Conservation (phyloP, 768 basidiomycete genomes). For the Lactarius pseudohatsudake region DNA sequence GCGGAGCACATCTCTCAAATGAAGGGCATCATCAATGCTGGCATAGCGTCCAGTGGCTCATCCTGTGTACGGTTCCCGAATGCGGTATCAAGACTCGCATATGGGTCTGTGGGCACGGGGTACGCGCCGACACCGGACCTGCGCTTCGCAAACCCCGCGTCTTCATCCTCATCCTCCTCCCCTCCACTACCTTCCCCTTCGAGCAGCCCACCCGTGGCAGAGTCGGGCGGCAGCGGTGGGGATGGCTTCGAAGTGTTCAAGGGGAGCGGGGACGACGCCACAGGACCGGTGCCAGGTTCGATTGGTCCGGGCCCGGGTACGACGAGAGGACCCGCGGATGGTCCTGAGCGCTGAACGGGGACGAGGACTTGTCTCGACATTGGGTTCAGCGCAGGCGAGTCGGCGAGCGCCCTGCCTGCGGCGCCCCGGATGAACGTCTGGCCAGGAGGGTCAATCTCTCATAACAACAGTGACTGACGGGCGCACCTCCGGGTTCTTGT, state of each 20-base stretch:
- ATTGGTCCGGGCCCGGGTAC: slow-evolving; percentile 65
- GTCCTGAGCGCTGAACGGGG: slow-evolving; percentile 52
- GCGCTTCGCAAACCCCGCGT: slow-evolving; percentile 39
- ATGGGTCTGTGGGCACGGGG: slow-evolving; percentile 56
- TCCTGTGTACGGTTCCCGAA: slow-evolving; percentile 75
- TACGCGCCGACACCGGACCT: slow-evolving; percentile 29
- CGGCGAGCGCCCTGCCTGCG: slow-evolving; percentile 73
- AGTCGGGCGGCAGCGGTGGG: slow-evolving; percentile 35
- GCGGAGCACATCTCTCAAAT: slow-evolving; percentile 41
- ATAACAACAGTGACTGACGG: slow-evolving; percentile 22
- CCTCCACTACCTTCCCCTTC: slow-evolving; percentile 30
- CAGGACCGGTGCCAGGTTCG: slow-evolving; percentile 43
- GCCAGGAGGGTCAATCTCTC: slow-evolving; percentile 39
- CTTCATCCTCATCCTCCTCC: slow-evolving; percentile 35
- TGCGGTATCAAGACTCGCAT: slow-evolving; percentile 76
- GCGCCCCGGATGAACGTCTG: slow-evolving; percentile 89
- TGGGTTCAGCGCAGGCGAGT: slow-evolving; percentile 87
- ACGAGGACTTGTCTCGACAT: slow-evolving; percentile 74
- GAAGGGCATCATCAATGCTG: slow-evolving; percentile 35
- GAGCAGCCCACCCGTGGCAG: slow-evolving; percentile 30
- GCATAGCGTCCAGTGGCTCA: not conserved
- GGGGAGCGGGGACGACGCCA: slow-evolving; percentile 33
- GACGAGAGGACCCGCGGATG: slow-evolving; percentile 46
- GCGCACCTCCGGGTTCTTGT: slow-evolving; percentile 91
- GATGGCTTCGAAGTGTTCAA: slow-evolving; percentile 29